A percentile compares a stretch with the other conserved stretches of the same genome.
Evolutionary conservation across 2,329 filamentous ascomycete genomes (phyloP).

Genomic region (Sporothrix inflata): DNA sequence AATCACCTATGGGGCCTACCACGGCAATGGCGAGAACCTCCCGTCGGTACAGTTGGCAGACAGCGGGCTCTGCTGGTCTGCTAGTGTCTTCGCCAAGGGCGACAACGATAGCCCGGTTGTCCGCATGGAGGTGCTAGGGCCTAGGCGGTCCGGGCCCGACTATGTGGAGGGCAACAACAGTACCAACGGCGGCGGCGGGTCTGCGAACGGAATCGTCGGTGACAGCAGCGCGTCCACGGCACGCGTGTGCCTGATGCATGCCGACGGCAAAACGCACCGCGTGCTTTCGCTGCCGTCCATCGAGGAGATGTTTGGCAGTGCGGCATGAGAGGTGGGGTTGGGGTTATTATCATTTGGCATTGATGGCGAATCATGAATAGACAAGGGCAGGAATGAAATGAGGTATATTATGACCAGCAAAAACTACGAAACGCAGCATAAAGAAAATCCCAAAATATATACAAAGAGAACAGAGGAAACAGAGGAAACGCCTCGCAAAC

Average conservation of each 20-base stretch:
- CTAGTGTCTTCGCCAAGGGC: not conserved
- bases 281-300: conserved; percentile 50
- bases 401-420: conserved; percentile 5
- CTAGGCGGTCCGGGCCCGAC: conserved; percentile 36
- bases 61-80: conserved; percentile 29
- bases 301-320: conserved; percentile 22
- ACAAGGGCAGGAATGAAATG: not conserved
- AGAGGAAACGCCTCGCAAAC: conserved; percentile 17
- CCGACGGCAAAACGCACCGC: conserved; percentile 52
- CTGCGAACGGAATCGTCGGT: not conserved
- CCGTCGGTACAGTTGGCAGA: conserved; percentile 5
- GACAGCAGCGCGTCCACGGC: conserved; percentile 43
- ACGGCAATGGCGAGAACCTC: not conserved
- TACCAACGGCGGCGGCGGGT: not conserved
- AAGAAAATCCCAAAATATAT: not conserved
- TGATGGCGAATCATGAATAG: not conserved
- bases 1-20: conserved; percentile 20
- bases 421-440: conserved; percentile 2
- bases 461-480: not conserved
- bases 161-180: not conserved
- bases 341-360: not conserved
- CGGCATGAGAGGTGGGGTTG: not conserved
- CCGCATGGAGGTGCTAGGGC: conserved; percentile 57
- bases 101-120: conserved; percentile 34
- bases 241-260: conserved; percentile 55